Base-by-base conservation (phyloP, 306 rosid genomes). In the Carpinus viminea region DNA sequence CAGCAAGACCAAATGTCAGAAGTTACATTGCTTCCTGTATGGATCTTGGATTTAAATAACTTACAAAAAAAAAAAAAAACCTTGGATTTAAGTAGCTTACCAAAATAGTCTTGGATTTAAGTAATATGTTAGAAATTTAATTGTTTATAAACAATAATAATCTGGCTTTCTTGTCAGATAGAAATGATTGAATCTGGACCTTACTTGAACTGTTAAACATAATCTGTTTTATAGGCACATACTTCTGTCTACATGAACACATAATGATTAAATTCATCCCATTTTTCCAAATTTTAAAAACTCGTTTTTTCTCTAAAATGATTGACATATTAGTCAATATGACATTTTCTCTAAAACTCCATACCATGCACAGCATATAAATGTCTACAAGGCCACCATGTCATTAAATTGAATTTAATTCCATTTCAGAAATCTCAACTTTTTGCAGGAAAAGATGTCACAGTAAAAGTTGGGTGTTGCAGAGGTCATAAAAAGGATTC, bases 401-500 rank as follows among this genome's bases (percentile, higher is more conserved):
- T 64, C 45, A 64, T 64, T 64, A 64, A 65, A 70, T 72, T 13
- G 20, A 75, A 71, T 73, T 45, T 15, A 74, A 78, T 79, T 68
- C 82, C 72, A 85, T 66, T 73, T 56, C 79, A 84, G 60, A 45
- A 69, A 81, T 11, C 64, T 8, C 64, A 57, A 31, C 41, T 64
- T 24, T 17, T 31, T 62, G 69, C 69, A 62, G 46, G 20, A 62
- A 31, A 28, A 62, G 34, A 24, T 68, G 52, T 51, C 70, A 78
- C 53, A 81, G 55, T 17, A 76, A 47, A 50, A 68, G 75, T 15
- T 45, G 57, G 11, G 53, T 1, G 16, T 64, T 64, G 15, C 46
- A 17, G 69, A 16, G 20, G 34, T 31, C 69, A 31, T 62, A 62
- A 62, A 62, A 31, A 11, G 69, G 69, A 64, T 16, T 34, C 46